Base-by-base conservation (phyloP, 768 basidiomycete genomes). In the Naematelia aurantialba region DNA sequence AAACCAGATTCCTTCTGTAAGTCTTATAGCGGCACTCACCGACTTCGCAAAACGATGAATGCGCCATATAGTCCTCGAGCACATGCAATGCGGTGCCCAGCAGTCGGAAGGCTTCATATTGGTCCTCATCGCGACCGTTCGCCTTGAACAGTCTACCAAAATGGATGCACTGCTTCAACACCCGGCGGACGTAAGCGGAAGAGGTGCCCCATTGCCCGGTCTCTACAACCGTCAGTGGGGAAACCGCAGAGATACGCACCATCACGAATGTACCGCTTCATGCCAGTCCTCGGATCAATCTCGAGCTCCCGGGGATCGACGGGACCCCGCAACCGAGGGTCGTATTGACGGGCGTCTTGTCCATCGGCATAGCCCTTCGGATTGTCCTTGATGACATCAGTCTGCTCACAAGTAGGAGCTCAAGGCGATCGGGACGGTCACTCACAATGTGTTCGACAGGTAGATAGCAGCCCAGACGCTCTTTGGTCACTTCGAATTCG, bases 241-340 rank as follows among this genome's bases (percentile, higher is more conserved):
- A 42, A 45, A 4, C 39, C 19, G 0, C 5, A 24, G 26, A 14
- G 2, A 27, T 25, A 58, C 63, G 55, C 52, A 75, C 74, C 80
- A 39, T 86, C 93, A 0, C 89, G 89, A 79, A 90, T 89, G 74
- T 97, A 76, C 54, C 72, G 69, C 81, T 93, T 93, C 91, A 97
- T 93, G 1, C 91, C 93, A 0, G 88, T 89, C 13, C 81, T 79
- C 0, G 83, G 84, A 74, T 97, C 93, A 5, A 97, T 81, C 67
- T 92, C 87, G 0, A 94, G 81, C 70, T 97, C 93, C 31, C 82
- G 79, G 0, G 88, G 88, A 69, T 92, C 85, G 4, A 97, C 86
- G 2, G 91, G 91, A 2, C 85, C 85, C 12, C 93, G 85, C 5
- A 97, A 82, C 19, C 82, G 80, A 0, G 86, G 83, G 68, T 94